Base-by-base conservation (phyloP, 2,329 filamentous ascomycete species). In the Sporothrix pallida region DNA sequence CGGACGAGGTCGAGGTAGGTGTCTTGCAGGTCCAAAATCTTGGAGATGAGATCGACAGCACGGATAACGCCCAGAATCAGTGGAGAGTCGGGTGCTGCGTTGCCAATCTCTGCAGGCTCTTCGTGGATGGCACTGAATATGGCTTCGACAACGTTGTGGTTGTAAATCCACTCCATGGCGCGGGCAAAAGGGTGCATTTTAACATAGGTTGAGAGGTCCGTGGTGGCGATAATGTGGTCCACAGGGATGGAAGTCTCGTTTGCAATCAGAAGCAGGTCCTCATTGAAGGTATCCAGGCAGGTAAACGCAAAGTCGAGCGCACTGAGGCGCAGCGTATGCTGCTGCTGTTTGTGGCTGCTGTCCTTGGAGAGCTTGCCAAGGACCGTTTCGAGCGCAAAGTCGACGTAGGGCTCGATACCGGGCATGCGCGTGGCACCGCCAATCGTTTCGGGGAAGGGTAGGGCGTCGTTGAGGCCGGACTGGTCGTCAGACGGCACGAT, bases 121-220 rank as follows among this genome's bases (percentile, higher is more conserved):
- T 97, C 92, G 77, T 95, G 92, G 44, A 96, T 89, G 12, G 92
- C 89, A 73, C 89, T 87, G 81, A 98, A 95, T 1, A 99, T 83
- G 15, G 91, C 89, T 76, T 88, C 89, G 78, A 97, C 89, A 26
- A 98, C 93, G 76, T 92, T 93, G 79, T 97, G 93, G 80, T 97
- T 98, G 82, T 97, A 97, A 82, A 99, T 89, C 94, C 96, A 98
- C 80, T 99, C 96, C 93, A 98, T 98, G 17, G 97, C 91, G 74
- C 97, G 90, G 2, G 93, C 91, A 79, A 98, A 99, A 0, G 97
- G 95, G 82, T 99, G 97, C 71, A 97, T 87, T 31, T 90, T 89
- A 74, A 96, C 90, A 80, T 99, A 99, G 6, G 88, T 87, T 69
- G 90, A 89, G 4, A 98, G 85, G 73, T 93, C 92, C 2, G 91